These are phyloP conservation scores for Sordariomycetes sp. DNA, from an alignment of 2,329 filamentous ascomycete genomes.

Conservation along the genomic window DNA sequence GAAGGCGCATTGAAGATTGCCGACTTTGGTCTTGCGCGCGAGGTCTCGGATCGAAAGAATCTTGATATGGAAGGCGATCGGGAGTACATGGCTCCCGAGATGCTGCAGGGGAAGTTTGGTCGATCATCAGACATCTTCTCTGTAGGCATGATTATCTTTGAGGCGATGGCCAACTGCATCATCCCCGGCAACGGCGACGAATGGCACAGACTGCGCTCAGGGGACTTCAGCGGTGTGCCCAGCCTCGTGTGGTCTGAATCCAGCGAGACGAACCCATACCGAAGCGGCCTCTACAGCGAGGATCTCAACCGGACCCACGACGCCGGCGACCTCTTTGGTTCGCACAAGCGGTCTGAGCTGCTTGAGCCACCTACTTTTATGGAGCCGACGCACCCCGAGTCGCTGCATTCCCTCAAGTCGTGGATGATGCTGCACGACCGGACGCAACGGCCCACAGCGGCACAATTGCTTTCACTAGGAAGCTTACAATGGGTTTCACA, in stretches of 20 bases:
- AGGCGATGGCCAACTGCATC: constrained; percentile 88
- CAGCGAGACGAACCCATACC: constrained; percentile 63
- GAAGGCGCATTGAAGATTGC: constrained; percentile 78
- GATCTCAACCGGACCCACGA: constrained; percentile 20
- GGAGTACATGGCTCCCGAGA: constrained; percentile 92
- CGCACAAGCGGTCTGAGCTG: constrained; percentile 38
- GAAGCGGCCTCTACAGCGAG: constrained; percentile 28
- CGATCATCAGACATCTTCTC: constrained; percentile 92
- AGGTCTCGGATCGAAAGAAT: constrained; percentile 69
- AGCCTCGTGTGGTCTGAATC: constrained; percentile 75
- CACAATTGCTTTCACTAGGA: constrained; percentile 62
- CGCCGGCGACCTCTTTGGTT: constrained; percentile 29
- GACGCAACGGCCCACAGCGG: constrained; percentile 60
- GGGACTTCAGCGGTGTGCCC: constrained; percentile 82
- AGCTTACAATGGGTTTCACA: constrained; percentile 73
- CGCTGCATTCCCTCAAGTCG: constrained; percentile 74
- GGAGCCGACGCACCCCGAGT: constrained; percentile 63
- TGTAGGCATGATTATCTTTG: constrained; percentile 86
- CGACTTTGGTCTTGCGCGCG: constrained; percentile 75
- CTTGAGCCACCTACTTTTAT: constrained; percentile 76
- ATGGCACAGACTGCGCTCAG: constrained; percentile 83
- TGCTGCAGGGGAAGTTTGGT: constrained; percentile 76
- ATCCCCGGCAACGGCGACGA: constrained; percentile 87
- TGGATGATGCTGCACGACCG: constrained; percentile 83
- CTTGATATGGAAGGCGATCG: constrained; percentile 84